Evolutionary conservation across 1,139 yeast genomes (phyloP), one percentile per base, ranked within the genome.

Genomic region (Blastobotrys malaysiensis): DNA sequence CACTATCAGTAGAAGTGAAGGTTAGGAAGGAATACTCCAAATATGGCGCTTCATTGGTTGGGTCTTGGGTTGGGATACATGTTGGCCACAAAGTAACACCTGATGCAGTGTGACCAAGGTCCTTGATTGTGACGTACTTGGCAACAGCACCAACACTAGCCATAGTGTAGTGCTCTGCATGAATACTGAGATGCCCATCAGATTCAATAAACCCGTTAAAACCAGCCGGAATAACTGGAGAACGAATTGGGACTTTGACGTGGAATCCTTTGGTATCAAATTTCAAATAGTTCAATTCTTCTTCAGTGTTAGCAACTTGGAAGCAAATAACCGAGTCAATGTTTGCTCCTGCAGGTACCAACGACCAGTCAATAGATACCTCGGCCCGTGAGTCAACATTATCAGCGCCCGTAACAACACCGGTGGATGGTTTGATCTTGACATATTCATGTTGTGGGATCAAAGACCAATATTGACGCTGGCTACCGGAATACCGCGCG

Each of bases 31-130:
- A 52, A 52, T 54, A 57, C 36, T 56, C 59, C 43, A 59, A 52
- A 20, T n/a, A 14, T 6, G 62, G 60, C n/a, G 58, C 45, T 7
- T 31, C 36, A n/a, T 13, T 3, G 1, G 59, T 39, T 13, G 57
- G 39, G 20, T 45, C 45, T 45, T 60, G 63, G 6, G 58, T 48
- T 19, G 26, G 49, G 14, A 48, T 36, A 2, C 54, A 24, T 1
- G 48, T 58, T 9, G 62, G 62, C 51, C 49, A 56, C n/a, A 60
- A 43, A 9, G 61, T 58, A 16, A 60, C 62, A 9, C 61, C 63
- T 11, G 59, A 50, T 13, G 49, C n/a, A 1, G 59, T 58, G 13
- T 54, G 58, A 9, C 63, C 60, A 20, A 56, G 50, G 22, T 54
- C 44, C 9, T 53, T 52, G 46, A 59, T 51, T 3, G 51, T 44